Base-by-base conservation (phyloP, 441 rosid genomes). In the Flueggea neowawraea region DNA sequence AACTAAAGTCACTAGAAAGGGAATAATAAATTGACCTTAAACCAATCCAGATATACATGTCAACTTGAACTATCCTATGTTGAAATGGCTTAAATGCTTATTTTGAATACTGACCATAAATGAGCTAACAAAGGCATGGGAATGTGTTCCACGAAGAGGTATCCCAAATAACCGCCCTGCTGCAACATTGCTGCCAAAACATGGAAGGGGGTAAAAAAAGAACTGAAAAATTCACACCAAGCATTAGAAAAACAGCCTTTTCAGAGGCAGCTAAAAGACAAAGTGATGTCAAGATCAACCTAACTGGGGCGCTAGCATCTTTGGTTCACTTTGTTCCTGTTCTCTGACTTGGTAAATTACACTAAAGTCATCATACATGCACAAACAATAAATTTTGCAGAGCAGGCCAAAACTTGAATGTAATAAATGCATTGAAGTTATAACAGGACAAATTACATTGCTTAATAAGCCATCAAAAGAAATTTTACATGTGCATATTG, bases 111-210 rank as follows among this genome's bases (percentile, higher is more conserved):
- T 32, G 39, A 90, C 98, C 97, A 87, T 90, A 73, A 79, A 93
- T 62, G 98, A 93, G 80, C 98, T 93, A 70, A 93, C 89, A 86
- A 90, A 92, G 54, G 98, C 97, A 81, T 92, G 98, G 31, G 97
- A 90, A 81, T 90, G 98, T 41, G 97, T 92, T 66, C 97, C 98
- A 61, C 92, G 86, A 60, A 93, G 88, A 28, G 98, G 98, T 67
- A 93, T 93, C 60, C 94, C 92, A 69, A 90, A 93, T 68, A 90
- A 63, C 71, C 59, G 81, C 55, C 97, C 98, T 52, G 98, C 97
- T 33, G 98, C 94, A 73, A 88, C 96, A 79, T 93, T 93, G 78
- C 98, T 93, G 84, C 57, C 57, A 78, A 67, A 57, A 36, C 41
- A 36, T 36, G 41, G 41, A 48, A 55, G 52, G 62, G 28, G 57